phyloP scores from a whole-genome alignment of 2,329 filamentous ascomycete genomes.

The Microdochium trichocladiopsis region DNA sequence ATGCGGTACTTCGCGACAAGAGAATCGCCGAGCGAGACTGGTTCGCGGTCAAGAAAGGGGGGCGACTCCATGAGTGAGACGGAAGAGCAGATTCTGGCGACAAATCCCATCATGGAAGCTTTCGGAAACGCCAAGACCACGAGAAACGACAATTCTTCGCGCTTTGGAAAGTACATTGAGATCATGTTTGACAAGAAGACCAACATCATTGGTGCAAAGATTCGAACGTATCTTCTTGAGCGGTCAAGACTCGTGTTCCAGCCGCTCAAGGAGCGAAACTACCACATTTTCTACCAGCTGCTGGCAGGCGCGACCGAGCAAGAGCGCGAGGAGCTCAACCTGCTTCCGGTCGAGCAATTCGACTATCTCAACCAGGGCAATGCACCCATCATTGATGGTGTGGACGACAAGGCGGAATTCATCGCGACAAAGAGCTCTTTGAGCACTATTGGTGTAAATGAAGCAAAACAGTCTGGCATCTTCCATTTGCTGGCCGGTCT shows the following conservation, averaged over 20 bases:
- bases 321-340: slow-evolving; percentile 70
- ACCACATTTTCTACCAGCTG: slow-evolving; percentile 98
- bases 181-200: slow-evolving; percentile 97
- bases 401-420: slow-evolving; percentile 94
- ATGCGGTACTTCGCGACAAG: slow-evolving; percentile 99
- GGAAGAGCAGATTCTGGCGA: slow-evolving; percentile 95
- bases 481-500: slow-evolving; percentile 87
- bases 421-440: slow-evolving; percentile 80
- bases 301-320: slow-evolving; percentile 84
- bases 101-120: slow-evolving; percentile 99
- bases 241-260: slow-evolving; percentile 95
- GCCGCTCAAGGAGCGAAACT: slow-evolving; percentile 94
- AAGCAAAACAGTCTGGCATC: slow-evolving; percentile 70
- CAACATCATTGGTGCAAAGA: slow-evolving; percentile 96
- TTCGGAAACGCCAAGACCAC: slow-evolving; percentile 99
- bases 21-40: slow-evolving; percentile 84
- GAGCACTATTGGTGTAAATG: slow-evolving; percentile 76
- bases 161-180: slow-evolving; percentile 99
- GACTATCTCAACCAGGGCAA: slow-evolving; percentile 96
- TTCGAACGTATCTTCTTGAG: slow-evolving; percentile 91
- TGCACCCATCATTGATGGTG: slow-evolving; percentile 82
- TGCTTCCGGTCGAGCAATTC: slow-evolving; percentile 82
- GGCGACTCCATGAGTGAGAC: slow-evolving; percentile 89
- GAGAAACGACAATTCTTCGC: slow-evolving; percentile 96
- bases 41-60: slow-evolving; percentile 67